Evolutionary conservation across 2,329 filamentous ascomycete genomes (phyloP), one percentile per base, ranked within the genome.

Genomic region (Lecanicillium sp.): DNA sequence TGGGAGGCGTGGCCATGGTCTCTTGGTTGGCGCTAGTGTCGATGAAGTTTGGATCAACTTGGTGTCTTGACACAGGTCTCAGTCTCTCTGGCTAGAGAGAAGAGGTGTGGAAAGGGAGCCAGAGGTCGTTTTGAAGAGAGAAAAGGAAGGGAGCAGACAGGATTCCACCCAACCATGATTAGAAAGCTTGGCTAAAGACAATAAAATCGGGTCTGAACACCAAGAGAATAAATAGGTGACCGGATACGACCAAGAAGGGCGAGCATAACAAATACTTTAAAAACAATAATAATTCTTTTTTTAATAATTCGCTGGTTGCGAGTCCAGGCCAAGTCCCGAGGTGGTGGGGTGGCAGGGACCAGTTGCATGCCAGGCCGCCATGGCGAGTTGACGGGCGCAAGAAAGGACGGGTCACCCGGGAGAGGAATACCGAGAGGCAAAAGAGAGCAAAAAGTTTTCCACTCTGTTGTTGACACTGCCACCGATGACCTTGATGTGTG

Each of bases 201-300:
- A 29, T 21, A 45, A 49, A 49, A 49, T 30, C 48, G 48, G 48
- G 48, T 45, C 48, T n/a, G n/a, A n/a, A n/a, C n/a, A n/a, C n/a
- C n/a, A n/a, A n/a, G n/a, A n/a, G n/a, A n/a, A n/a, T 12, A 29
- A 29, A 29, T 29, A 38, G 30, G 10, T 35, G 44, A 26, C 27
- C 21, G 44, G 20, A 40, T 14, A 47, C 10, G 19, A 39, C 40
- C 37, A n/a, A 21, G 29, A 41, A n/a, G n/a, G n/a, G n/a, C n/a
- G 21, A 41, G 44, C 32, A 44, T 37, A 44, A 45, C 43, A 21
- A n/a, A n/a, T n/a, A n/a, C n/a, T n/a, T n/a, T n/a, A n/a, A n/a
- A n/a, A n/a, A n/a, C n/a, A n/a, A n/a, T n/a, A n/a, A n/a, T n/a
- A n/a, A n/a, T n/a, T n/a, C n/a, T n/a, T n/a, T n/a, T n/a, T n/a